Conservation (phyloP, 2,329 filamentous ascomycete species). For the Fusarium ambrosium region DNA sequence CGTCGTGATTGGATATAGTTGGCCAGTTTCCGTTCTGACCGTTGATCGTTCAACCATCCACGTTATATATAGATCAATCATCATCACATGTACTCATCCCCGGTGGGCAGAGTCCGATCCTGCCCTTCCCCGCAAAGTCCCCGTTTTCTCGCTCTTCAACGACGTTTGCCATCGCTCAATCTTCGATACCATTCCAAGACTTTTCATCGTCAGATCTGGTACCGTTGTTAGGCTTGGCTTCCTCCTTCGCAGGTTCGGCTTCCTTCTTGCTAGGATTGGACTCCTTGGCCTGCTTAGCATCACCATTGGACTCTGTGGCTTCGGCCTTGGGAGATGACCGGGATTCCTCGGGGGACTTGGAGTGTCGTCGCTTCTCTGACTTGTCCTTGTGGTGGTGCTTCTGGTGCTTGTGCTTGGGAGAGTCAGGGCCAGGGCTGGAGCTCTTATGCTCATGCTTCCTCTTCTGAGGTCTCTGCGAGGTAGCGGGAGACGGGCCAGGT, state of each 20-base stretch:
- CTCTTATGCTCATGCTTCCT: conserved; percentile 33
- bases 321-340: conserved; percentile 48
- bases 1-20: conserved; percentile 3
- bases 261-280: conserved; percentile 2
- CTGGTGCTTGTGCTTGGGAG: conserved; percentile 29
- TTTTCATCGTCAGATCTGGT: conserved; percentile 56
- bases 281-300: conserved; percentile 33
- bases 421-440: conserved; percentile 2
- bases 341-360: conserved; percentile 42
- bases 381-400: conserved; percentile 27
- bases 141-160: not conserved
- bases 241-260: not conserved
- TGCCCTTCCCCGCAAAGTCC: not conserved
- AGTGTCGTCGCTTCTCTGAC: conserved; percentile 50
- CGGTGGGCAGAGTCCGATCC: not conserved
- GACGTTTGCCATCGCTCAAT: conserved; percentile 42
- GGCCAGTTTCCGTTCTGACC: not conserved
- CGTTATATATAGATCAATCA: conserved; percentile 1
- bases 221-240: conserved; percentile 25
- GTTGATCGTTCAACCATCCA: not conserved
- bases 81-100: not conserved
- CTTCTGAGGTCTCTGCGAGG: conserved; percentile 42
- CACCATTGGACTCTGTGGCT: conserved; percentile 39
- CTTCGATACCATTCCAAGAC: conserved; percentile 59
- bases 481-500: conserved; percentile 33